These are phyloP conservation scores for Hyphopichia khmerensis DNA, from an alignment of 1,139 yeast species.

Conservation along the genomic window DNA sequence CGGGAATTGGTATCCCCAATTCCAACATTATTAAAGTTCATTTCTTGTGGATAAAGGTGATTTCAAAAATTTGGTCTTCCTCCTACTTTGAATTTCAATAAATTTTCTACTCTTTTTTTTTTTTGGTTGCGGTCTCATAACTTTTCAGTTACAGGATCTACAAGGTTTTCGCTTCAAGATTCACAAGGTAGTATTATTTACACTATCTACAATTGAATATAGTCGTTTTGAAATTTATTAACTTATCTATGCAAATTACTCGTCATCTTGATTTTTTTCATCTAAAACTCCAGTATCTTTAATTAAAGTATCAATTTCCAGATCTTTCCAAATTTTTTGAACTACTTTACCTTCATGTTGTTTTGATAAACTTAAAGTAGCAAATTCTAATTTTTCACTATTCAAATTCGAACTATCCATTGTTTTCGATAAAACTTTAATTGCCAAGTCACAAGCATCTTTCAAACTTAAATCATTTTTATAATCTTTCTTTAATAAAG, in stretches of 20 bases:
- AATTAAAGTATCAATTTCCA: constrained; percentile 72
- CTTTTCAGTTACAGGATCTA: no score
- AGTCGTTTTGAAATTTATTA: background rate
- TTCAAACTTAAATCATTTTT: constrained; percentile 75
- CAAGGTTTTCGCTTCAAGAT: no score
- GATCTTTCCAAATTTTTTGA: constrained; percentile 77
- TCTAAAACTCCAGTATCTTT: constrained; percentile 70
- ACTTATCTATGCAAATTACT: background rate
- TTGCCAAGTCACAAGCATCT: constrained; percentile 84
- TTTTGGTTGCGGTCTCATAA: background rate
- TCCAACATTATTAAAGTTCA: constrained; percentile 2
- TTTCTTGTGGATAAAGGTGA: background rate
- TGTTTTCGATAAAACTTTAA: constrained; percentile 90
- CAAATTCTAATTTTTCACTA: constrained; percentile 86
- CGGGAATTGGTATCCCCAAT: background rate
- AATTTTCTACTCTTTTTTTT: background rate
- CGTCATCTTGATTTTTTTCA: constrained; percentile 22
- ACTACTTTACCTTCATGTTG: constrained; percentile 49
- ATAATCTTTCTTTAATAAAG: constrained; percentile 91
- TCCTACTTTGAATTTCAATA: no score
- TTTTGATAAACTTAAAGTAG: constrained; percentile 61
- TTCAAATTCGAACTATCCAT: constrained; percentile 87
- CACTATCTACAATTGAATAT: no score
- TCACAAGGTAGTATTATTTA: no score
- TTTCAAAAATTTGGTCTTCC: background rate